These are phyloP conservation scores for Casuarina cunninghamiana DNA, from an alignment of 306 rosid genomes.

Conservation along the genomic window DNA sequence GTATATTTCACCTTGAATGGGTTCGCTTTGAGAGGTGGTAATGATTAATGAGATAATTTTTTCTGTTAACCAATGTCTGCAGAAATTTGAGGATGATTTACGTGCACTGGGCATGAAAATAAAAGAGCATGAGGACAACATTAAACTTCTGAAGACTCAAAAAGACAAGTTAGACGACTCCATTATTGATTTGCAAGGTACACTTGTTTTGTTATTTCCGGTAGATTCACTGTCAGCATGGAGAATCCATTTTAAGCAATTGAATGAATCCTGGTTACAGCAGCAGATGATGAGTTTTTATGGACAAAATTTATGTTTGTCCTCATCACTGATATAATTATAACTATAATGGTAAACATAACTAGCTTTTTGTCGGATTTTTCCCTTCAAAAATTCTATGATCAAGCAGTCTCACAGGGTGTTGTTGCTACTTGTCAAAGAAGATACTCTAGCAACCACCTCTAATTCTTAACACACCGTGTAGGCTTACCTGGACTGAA, in stretches of 20 bases:
- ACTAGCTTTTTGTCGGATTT: constrained; percentile 7
- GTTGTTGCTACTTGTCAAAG: constrained; percentile 2
- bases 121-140: constrained; percentile 72
- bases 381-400: not conserved
- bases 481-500: not conserved
- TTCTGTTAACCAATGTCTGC: constrained; percentile 28
- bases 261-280: not conserved
- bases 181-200: constrained; percentile 82
- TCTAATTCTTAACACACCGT: not conserved
- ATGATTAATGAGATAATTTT: not conserved
- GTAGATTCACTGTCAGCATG: not conserved
- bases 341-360: constrained; percentile 16
- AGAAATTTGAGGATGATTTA: constrained; percentile 84
- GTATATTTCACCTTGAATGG: not conserved
- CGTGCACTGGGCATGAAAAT: constrained; percentile 63
- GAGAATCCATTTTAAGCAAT: not conserved
- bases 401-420: constrained; percentile 11
- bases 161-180: constrained; percentile 63
- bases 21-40: constrained; percentile 15
- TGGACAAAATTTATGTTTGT: constrained; percentile 5
- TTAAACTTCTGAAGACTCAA: constrained; percentile 52
- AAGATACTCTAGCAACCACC: not conserved
- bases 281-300: not conserved
- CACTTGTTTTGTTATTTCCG: not conserved
- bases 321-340: constrained; percentile 10